Percentiles rank a stretch among this genome's conserved stretches.
Evolutionary conservation across 345 rosid species (phyloP).

Genomic region (Firmiana major): DNA sequence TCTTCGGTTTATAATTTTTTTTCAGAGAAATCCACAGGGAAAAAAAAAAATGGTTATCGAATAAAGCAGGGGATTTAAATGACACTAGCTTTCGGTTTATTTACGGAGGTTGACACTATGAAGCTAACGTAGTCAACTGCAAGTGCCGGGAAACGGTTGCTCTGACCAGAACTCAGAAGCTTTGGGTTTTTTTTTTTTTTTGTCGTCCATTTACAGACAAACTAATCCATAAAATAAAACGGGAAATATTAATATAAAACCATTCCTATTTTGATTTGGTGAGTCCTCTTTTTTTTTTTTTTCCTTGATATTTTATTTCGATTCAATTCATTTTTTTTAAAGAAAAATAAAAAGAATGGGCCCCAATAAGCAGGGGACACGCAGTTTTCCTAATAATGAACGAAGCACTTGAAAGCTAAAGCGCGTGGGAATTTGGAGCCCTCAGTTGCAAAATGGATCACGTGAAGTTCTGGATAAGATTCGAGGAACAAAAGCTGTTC

Average conservation of each 20-base stretch:
- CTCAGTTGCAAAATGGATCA: no score
- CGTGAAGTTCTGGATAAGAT: no score
- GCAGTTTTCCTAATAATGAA: no score
- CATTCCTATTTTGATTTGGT: background rate
- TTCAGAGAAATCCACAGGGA: background rate
- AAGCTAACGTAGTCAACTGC: background rate
- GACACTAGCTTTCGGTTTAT: background rate
- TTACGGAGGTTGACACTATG: conserved; percentile 10
- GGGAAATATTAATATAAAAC: background rate
- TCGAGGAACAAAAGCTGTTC: no score
- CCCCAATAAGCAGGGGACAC: no score
- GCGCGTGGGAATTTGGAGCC: no score
- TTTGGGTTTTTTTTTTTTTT: background rate
- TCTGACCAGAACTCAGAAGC: background rate
- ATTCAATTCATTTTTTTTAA: no score
- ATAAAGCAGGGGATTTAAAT: background rate
- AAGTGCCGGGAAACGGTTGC: conserved; percentile 4
- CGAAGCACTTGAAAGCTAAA: no score
- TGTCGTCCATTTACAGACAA: background rate
- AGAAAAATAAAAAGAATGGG: no score
- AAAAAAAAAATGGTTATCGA: background rate
- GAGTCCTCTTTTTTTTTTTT: background rate
- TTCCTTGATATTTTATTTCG: no score
- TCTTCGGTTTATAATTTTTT: background rate
- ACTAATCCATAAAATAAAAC: background rate